Evolutionary conservation across 257 asterid species (phyloP).

Genomic region (Fraxinus americana): DNA sequence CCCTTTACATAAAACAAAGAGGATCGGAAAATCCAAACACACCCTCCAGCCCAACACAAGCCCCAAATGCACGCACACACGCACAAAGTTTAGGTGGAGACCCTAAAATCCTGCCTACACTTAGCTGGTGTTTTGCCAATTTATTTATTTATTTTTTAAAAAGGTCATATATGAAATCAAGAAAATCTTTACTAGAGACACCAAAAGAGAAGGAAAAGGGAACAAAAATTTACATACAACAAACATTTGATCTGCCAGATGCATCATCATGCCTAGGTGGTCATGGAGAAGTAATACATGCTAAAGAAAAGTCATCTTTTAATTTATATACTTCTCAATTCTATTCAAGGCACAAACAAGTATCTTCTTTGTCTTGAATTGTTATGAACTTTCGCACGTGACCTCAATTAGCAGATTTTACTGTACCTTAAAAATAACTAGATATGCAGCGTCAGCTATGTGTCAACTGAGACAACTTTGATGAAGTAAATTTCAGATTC

Average conservation of each 20-base stretch:
- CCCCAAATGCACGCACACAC: too few relatives aligned
- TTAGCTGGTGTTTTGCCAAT: not conserved
- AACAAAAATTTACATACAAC: not conserved
- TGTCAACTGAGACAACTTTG: not conserved
- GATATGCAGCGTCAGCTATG: not conserved
- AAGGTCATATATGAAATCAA: not conserved
- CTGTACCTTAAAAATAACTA: not conserved
- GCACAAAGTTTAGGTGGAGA: too few relatives aligned
- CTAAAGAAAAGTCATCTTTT: not conserved
- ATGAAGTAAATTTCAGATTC: not conserved
- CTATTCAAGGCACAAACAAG: not conserved
- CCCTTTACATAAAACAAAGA: too few relatives aligned
- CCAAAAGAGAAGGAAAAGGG: not conserved
- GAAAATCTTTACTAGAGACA: not conserved
- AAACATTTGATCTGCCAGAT: not conserved
- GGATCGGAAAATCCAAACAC: not conserved
- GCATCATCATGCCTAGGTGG: not conserved
- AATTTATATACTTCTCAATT: not conserved
- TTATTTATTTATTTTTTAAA: not conserved
- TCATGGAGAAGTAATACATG: not conserved
- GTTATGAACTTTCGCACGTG: not conserved
- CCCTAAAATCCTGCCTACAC: not conserved
- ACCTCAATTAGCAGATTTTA: not conserved
- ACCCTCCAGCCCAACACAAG: too few relatives aligned
- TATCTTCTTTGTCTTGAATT: not conserved